Evolutionary conservation across 140 eudicot species (phyloP).

Genomic region (Bidens hawaiensis): DNA sequence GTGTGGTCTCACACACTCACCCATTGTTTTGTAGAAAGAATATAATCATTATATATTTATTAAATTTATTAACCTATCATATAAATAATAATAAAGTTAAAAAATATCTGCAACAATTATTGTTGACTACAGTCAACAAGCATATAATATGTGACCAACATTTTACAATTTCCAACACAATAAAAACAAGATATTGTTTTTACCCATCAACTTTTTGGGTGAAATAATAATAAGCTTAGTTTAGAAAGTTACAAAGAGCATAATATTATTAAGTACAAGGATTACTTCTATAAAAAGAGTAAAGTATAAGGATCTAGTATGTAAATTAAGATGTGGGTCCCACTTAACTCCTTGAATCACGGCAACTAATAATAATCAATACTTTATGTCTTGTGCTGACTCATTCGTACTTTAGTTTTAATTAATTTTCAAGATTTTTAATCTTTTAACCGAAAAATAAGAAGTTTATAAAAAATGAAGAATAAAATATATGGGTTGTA

Average conservation of each 20-base stretch:
- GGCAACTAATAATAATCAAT: conserved; percentile 9
- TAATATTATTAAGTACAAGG: conserved; percentile 27
- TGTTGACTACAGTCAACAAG: not conserved
- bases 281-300: conserved; percentile 13
- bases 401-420: not conserved
- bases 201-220: conserved; percentile 1
- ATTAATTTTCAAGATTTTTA: not conserved
- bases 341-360: conserved; percentile 30
- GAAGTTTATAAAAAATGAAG: not conserved
- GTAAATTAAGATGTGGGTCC: conserved; percentile 15
- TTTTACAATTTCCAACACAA: not conserved
- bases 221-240: not conserved
- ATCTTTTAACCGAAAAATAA: not conserved
- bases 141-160: not conserved
- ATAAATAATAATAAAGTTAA: not conserved
- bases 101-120: not conserved
- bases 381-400: not conserved
- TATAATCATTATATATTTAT: not conserved
- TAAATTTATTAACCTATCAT: not conserved
- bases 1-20: not conserved
- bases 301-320: conserved; percentile 22
- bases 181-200: not conserved
- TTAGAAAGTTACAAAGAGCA: conserved; percentile 12
- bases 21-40: conserved; percentile 8
- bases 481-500: not conserved